Base-by-base conservation (phyloP, 2,329 filamentous ascomycete species). In the Ascochyta fabae region DNA sequence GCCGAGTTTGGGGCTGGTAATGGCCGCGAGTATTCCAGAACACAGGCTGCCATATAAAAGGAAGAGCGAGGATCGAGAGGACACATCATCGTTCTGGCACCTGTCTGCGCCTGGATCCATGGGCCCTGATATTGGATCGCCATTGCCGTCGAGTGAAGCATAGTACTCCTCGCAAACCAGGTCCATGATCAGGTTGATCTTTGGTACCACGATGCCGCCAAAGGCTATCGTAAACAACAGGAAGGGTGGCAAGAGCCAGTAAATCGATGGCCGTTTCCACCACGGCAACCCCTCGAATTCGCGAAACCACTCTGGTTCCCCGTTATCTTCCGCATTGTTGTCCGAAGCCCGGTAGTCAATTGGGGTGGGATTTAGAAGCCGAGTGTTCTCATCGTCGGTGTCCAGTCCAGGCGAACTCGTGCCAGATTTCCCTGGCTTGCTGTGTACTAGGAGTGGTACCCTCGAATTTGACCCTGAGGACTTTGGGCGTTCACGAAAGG, bases 131-230 rank as follows among this genome's bases (percentile, higher is more conserved):
- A 72, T 84, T 79, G 65, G 70, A 43, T 70, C 67, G 13, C 58
- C 47, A 5, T 59, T 53, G 48, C 61, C 57, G 22, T 49, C 55
- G 0, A 59, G 39, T 9, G 96, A 89, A 23, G 87, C 83, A 62
- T 95, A 89, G 75, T 96, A 96, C 58, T 90, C 84, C 59, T 87
- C 85, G 75, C 95, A 99, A 48, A 98, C 86, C 26, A 99, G 82
- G 54, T 88, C 84, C 58, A 96, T 82, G 59, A 96, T 91, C 76
- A 97, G 78, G 69, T 96, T 96, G 59, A 96, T 82, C 73, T 90
- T 95, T 9, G 94, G 93, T 8, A 97, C 91, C 7, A 95, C 81
- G 6, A 91, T 85, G 53, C 91, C 92, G 29, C 94, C 95, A 74
- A 95, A 94, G 0, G 93, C 92, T 49, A 96, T 80, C 0, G 92